Evolutionary conservation across 208 protist species (phyloP).

Genomic region (Jaenimonas drosophilae): DNA sequence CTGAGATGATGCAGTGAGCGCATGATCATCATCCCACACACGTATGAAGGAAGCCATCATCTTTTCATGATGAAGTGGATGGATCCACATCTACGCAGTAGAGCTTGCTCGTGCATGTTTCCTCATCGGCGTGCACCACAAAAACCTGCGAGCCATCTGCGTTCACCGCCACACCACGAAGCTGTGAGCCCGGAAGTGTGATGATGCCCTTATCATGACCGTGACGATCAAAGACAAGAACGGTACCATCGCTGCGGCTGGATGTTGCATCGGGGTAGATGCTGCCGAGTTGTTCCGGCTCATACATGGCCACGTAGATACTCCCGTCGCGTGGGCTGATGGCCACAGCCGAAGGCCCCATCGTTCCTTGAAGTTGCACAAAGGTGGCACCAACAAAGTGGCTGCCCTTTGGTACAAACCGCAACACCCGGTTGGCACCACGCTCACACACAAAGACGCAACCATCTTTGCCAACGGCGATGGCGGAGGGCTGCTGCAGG

Average conservation of each 20-base stretch:
- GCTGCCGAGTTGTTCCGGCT: too few species aligned
- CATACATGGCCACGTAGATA: conserved; percentile 64
- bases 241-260: conserved; percentile 14
- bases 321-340: conserved; percentile 22
- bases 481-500: conserved; percentile 30
- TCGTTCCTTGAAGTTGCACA: conserved; percentile 37
- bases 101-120: conserved; percentile 20
- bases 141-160: conserved; percentile 20
- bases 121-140: conserved; percentile 27
- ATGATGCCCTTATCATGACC: conserved; percentile 29
- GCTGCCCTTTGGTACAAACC: conserved; percentile 36
- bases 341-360: conserved; percentile 48
- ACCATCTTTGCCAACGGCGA: conserved; percentile 34
- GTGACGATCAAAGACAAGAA: conserved; percentile 27
- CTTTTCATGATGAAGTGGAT: too few species aligned
- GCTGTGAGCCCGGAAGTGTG: conserved; percentile 20
- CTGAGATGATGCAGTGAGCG: too few species aligned
- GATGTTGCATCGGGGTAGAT: too few species aligned
- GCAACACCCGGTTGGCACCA: conserved; percentile 44
- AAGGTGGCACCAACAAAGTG: conserved; percentile 55
- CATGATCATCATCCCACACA: too few species aligned
- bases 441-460: conserved; percentile 60
- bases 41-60: too few species aligned
- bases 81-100: too few species aligned
- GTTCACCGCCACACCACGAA: conserved; percentile 32